Evolutionary conservation across 352 stramenopile genomes (phyloP).

Genomic region (Globisporangium barbulae): DNA sequence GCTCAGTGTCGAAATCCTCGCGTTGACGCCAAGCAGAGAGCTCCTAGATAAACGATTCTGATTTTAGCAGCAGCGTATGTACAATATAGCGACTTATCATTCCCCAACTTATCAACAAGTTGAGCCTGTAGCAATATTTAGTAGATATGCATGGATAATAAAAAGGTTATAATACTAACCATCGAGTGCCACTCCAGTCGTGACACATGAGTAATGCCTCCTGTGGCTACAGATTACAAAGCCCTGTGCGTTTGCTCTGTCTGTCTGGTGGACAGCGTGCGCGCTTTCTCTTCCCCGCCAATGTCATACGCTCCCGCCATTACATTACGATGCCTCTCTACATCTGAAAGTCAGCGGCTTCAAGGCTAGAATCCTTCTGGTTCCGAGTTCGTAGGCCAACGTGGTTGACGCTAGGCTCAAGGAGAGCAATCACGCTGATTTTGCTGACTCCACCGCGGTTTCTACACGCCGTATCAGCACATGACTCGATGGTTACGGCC

Average conservation of each 20-base stretch:
- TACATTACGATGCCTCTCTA: background rate
- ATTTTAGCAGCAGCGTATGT: background rate
- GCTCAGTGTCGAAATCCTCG: background rate
- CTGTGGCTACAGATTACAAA: slow-evolving; percentile 1
- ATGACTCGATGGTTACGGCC: no score
- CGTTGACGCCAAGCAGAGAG: background rate
- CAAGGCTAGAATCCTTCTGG: background rate
- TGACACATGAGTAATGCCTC: background rate
- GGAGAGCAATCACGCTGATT: background rate
- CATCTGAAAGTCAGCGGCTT: background rate
- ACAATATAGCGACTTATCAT: background rate
- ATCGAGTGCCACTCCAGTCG: background rate
- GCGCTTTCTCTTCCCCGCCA: slow-evolving; percentile 6
- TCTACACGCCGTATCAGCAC: background rate
- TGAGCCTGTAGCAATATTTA: background rate
- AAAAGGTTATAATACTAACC: background rate
- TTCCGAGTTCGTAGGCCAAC: background rate
- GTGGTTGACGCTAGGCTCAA: background rate
- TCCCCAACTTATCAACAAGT: background rate
- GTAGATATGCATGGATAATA: background rate
- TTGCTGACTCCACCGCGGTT: background rate
- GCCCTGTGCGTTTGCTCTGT: background rate
- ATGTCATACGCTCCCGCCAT: background rate
- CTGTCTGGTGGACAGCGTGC: slow-evolving; percentile 1
- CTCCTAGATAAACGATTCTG: background rate